Evolutionary conservation across 306 rosid species (phyloP), one percentile per base, ranked within the genome.

Genomic region (Pterocarpus macrocarpus): DNA sequence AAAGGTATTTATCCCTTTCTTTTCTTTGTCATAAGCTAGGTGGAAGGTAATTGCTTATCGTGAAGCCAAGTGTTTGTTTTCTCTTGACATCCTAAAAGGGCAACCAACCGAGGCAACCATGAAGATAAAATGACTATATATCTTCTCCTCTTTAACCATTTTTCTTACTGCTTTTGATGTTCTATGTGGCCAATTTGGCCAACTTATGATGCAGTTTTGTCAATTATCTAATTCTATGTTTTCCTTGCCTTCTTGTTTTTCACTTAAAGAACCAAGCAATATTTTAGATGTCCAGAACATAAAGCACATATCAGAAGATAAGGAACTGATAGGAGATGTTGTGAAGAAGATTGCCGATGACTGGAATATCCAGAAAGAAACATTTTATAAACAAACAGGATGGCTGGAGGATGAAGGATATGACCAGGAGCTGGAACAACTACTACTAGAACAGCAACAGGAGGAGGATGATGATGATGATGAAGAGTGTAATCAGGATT

Each of bases 301-400:
- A 81, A 88, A 83, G 83, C 92, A 89, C 87, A 82, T 92, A 77
- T 56, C 91, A 52, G 86, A 89, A 79, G 85, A 86, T 17, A 80
- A 82, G 64, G 79, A 79, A 63, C 38, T 71, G 75, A 68, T 88
- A 33, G 95, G 95, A 80, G 92, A 91, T 74, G 69, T 36, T 66
- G 81, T 89, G 64, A 93, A 86, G 80, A 86, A 90, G 90, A 87
- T 87, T 71, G 80, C 49, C 1, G 72, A 87, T 74, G 85, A 91
- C 10, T 92, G 98, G 97, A 69, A 61, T 28, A 81, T 39, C 62
- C 89, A 92, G 85, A 87, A 76, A 76, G 86, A 87, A 67, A 62
- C 39, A 22, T 88, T 94, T 65, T 78, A 75, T 82, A 78, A 76
- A 80, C 94, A 90, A 69, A 90, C 88, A 7, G 92, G 97, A 71